A percentile compares a stretch with the other conserved stretches of the same genome.
phyloP scores from a whole-genome alignment of 169 alveolate species.

The Cryptosporidium sp. region DNA sequence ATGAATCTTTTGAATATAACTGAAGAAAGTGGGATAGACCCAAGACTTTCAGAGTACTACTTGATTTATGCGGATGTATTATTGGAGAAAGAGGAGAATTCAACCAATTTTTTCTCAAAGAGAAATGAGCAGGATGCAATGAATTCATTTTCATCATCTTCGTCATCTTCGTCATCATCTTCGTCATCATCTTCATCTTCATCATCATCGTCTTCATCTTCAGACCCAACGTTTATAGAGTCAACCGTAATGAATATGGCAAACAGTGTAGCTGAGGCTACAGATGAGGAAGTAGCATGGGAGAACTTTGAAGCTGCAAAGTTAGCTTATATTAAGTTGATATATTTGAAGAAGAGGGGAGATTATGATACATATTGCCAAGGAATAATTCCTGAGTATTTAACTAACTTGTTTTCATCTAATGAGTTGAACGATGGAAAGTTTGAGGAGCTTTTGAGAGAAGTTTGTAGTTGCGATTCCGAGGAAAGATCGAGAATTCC shows the following conservation, averaged over 20 bases:
- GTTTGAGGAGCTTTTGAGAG: conserved; percentile 44
- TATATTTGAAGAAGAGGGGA: conserved; percentile 23
- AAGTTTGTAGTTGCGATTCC: background rate
- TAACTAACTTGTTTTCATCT: conserved; percentile 24
- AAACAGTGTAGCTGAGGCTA: background rate
- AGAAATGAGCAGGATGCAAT: background rate
- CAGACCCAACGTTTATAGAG: background rate
- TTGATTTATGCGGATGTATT: conserved; percentile 55
- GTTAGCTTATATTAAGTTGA: conserved; percentile 56
- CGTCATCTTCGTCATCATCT: conserved; percentile 14
- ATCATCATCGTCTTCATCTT: background rate
- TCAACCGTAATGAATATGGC: conserved; percentile 9
- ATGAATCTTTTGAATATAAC: conserved; percentile 42
- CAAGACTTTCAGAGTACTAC: conserved; percentile 67
- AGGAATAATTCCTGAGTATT: conserved; percentile 72
- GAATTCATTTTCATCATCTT: background rate
- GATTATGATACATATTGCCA: conserved; percentile 47
- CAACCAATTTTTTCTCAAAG: conserved; percentile 51
- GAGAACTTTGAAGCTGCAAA: conserved; percentile 75
- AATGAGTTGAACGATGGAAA: conserved; percentile 21
- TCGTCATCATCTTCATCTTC: conserved; percentile 11
- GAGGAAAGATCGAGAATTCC: conserved; percentile 45
- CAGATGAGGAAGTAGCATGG: conserved; percentile 75
- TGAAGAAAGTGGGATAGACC: conserved; percentile 68
- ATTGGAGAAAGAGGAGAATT: conserved; percentile 68